These are phyloP conservation scores for Alternaria sp. DNA, from an alignment of 2,329 filamentous ascomycete genomes.

Conservation along the genomic window DNA sequence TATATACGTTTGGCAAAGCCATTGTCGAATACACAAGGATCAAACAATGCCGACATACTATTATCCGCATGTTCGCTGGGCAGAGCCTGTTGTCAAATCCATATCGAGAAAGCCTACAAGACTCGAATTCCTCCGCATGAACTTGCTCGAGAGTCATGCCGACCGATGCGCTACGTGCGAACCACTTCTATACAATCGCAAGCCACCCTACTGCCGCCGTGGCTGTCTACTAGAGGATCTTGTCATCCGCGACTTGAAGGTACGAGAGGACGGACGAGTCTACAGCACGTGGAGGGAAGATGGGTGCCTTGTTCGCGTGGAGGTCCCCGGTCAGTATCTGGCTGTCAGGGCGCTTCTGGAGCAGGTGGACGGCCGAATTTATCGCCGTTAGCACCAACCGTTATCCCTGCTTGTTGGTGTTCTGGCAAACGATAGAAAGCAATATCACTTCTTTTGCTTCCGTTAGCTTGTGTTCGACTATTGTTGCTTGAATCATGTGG, in stretches of 20 bases:
- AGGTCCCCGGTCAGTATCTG: background rate
- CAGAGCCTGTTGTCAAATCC: background rate
- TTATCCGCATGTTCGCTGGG: background rate
- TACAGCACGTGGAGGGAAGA: background rate
- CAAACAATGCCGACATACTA: background rate
- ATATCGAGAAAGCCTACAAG: conserved; percentile 5
- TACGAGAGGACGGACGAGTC: background rate
- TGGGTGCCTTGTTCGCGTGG: background rate
- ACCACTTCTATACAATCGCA: background rate
- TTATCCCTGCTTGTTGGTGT: background rate
- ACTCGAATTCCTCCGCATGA: conserved; percentile 1
- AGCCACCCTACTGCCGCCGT: background rate
- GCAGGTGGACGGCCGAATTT: background rate
- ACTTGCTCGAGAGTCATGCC: background rate
- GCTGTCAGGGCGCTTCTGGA: background rate
- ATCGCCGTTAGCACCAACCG: background rate
- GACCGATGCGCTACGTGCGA: background rate
- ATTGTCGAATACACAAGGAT: background rate
- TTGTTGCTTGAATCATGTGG: background rate
- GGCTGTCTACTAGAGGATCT: background rate
- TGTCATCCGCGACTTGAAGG: background rate
- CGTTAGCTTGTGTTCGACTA: background rate
- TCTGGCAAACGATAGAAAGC: too few species aligned
- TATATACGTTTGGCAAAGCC: background rate
- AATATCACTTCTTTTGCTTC: background rate